Evolutionary conservation across 2,329 filamentous ascomycete species (phyloP).

Genomic region (Mycosphaerella sp.): DNA sequence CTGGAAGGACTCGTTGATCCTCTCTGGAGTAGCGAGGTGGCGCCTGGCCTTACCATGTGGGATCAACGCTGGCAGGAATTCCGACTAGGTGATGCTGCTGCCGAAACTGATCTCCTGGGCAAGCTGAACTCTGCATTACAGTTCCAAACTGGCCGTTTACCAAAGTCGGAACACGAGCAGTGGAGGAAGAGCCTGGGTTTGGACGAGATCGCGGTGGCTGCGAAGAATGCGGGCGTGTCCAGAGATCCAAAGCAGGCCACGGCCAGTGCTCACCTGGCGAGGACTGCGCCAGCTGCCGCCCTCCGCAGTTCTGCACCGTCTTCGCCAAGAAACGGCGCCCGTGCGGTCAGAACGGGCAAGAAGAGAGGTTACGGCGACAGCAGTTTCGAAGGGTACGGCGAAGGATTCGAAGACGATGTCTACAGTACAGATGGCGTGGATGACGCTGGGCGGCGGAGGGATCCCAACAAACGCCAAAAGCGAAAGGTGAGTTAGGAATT

Average conservation of each 20-base stretch:
- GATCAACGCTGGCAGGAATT: constrained; percentile 34
- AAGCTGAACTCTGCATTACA: constrained; percentile 39
- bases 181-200: constrained; percentile 42
- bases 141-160: constrained; percentile 40
- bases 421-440: constrained; percentile 68
- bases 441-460: constrained; percentile 37
- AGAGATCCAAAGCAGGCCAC: constrained; percentile 13
- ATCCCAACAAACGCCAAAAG: constrained; percentile 28
- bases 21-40: constrained; percentile 23
- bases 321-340: constrained; percentile 41
- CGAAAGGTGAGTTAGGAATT: constrained; percentile 21
- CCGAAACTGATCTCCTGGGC: constrained; percentile 28
- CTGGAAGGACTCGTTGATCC: constrained; percentile 34
- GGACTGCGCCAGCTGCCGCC: constrained; percentile 23
- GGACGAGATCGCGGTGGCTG: constrained; percentile 35
- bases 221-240: constrained; percentile 22
- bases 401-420: constrained; percentile 62
- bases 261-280: constrained; percentile 23
- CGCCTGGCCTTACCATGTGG: constrained; percentile 26
- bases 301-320: constrained; percentile 32
- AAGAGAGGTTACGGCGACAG: constrained; percentile 71
- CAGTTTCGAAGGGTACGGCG: constrained; percentile 68
- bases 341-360: constrained; percentile 61
- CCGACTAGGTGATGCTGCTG: constrained; percentile 33
- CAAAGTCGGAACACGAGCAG: constrained; percentile 36